Conservation (phyloP, 2,329 filamentous ascomycete species). For the Aspergillus sp. region DNA sequence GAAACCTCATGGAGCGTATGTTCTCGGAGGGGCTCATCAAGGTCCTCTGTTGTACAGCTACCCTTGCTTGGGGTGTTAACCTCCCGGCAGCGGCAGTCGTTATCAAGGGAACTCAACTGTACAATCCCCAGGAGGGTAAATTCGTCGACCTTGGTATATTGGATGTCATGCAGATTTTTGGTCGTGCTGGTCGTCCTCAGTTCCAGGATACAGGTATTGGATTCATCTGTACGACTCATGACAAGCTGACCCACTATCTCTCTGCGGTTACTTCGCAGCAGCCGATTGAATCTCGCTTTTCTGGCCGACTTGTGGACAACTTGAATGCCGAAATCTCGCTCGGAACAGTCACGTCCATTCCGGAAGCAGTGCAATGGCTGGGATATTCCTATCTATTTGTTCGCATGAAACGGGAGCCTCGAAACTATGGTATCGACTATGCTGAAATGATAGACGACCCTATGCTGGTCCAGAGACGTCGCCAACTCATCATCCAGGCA, state of each 20-base stretch:
- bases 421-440: constrained; percentile 95
- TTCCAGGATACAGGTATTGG: constrained; percentile 98
- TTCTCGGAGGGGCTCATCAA: constrained; percentile 92
- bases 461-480: constrained; percentile 77
- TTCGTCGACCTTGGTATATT: constrained; percentile 95
- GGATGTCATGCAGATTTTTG: constrained; percentile 96
- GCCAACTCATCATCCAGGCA: constrained; percentile 84
- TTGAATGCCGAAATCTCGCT: constrained; percentile 92
- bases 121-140: constrained; percentile 93
- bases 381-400: constrained; percentile 98
- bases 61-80: constrained; percentile 97
- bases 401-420: constrained; percentile 88
- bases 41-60: constrained; percentile 96
- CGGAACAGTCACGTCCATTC: constrained; percentile 90
- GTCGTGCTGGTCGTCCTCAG: constrained; percentile 94
- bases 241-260: constrained; percentile 87
- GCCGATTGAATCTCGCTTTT: constrained; percentile 96
- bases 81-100: constrained; percentile 93
- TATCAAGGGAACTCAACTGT: constrained; percentile 97
- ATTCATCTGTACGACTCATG: constrained; percentile 96
- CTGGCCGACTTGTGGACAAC: constrained; percentile 90
- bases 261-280: constrained; percentile 92
- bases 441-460: constrained; percentile 86
- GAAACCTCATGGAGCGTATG: constrained; percentile 91
- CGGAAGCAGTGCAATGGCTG: constrained; percentile 94